Base-by-base conservation (phyloP, 495 filamentous ascomycete genomes). In the Lindgomyces ingoldianus region DNA sequence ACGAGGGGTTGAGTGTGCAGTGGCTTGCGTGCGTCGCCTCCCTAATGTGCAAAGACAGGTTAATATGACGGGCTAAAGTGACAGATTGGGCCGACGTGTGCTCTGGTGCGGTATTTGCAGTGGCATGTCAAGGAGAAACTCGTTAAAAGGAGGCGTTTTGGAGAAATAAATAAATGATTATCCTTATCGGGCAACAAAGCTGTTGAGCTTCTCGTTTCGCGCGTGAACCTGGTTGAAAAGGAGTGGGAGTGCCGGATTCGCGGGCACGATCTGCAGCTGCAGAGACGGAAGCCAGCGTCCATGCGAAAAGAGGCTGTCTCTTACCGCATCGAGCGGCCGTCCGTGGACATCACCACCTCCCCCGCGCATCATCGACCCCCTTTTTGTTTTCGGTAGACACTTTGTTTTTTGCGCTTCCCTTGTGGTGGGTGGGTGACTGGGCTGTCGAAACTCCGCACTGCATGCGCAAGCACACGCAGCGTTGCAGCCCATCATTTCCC, bases 1-100 rank as follows among this genome's bases (percentile, higher is more conserved):
- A 24, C 19, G 19, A 6, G 33, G 33, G 33, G 33, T 39, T 14
- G 33, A 39, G 33, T 39, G 33, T 39, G 33, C 33, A 29, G 48
- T 52, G 48, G 48, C 48, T 52, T 52, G 48, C 48, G 48, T 16
- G 8, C n/a, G n/a, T n/a, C n/a, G n/a, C n/a, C n/a, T n/a, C n/a
- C n/a, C n/a, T n/a, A n/a, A n/a, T n/a, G n/a, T n/a, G n/a, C n/a
- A n/a, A n/a, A n/a, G n/a, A n/a, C n/a, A 39, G 33, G 33, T 6
- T 39, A 39, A 39, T 39, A 14, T 39, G 33, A 6, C 33, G 33
- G 33, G 33, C 14, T 39, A 39, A 39, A 39, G 33, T 14, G n/a
- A 39, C 33, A 39, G 33, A 39, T 39, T 39, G 33, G 33, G 33
- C 14, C 14, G 33, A 39, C 14, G 33, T 39, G 33, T 39, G 33